Evolutionary conservation across 2,329 filamentous ascomycete species (phyloP), one percentile per base, ranked within the genome.

Genomic region (Epichloe baconii): DNA sequence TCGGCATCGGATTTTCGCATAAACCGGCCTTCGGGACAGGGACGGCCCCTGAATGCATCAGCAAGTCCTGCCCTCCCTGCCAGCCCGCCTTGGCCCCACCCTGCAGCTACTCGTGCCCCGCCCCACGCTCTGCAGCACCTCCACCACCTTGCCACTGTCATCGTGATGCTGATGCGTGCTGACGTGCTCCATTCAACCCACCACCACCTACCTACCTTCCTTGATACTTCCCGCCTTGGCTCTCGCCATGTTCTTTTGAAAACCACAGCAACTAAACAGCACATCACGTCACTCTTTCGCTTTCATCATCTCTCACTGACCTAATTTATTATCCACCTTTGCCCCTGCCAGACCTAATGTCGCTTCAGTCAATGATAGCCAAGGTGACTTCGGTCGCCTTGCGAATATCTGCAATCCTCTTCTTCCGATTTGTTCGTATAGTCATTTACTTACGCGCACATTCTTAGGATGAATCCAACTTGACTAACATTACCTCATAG

Each of bases 381-480:
- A 63, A 62, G 57, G 55, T 63, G 53, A 64, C 68, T 52, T 71
- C 69, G 15, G 58, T 64, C 38, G 59, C 61, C n/a, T 54, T 71
- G 56, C 65, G 68, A 56, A 60, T 68, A 59, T 65, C 55, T 35
- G 57, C 66, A 6, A n/a, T 68, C 35, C 14, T 67, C 14, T 69
- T 69, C 52, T 66, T 70, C 43, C 60, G 67, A 61, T 58, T 67
- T 52, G 67, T 69, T 53, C 6, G 66, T 62, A 10, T 21, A 35
- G 2, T 38, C 37, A 26, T 49, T n/a, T 37, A 12, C 14, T 14
- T 45, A 17, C 34, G 48, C 17, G 36, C 21, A 10, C 21, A 44
- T 8, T 10, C 12, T 19, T 7, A n/a, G 4, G 11, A 8, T 36
- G 14, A 14, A 1, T 26, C 26, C 2, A 31, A 8, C 36, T 35